Conservation (phyloP, 2,329 filamentous ascomycete species). For the Ceratocystis huliohia region DNA sequence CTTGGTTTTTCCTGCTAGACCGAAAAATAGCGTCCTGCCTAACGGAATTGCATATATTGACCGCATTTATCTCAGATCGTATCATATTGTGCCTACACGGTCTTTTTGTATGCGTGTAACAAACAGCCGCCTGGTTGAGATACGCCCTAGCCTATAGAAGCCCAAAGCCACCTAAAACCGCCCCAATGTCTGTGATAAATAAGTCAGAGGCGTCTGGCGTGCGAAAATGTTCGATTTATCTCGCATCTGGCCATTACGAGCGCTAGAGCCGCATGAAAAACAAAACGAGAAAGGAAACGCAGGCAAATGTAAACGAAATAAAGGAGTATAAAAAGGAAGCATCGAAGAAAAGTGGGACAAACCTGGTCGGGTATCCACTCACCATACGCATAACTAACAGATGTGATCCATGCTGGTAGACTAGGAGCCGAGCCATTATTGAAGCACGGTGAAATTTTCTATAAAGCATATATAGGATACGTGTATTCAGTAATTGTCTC, state of each 20-base stretch:
- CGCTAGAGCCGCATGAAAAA: not conserved
- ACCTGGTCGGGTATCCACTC: not conserved
- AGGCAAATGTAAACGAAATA: not conserved
- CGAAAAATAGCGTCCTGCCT: too few species aligned
- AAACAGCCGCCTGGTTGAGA: not conserved
- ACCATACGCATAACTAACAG: not conserved
- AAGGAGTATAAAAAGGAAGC: not conserved
- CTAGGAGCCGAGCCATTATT: not conserved
- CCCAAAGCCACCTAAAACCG: not conserved
- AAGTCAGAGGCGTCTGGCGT: slow-evolving; percentile 1
- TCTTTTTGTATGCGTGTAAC: slow-evolving; percentile 7
- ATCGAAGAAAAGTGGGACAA: not conserved
- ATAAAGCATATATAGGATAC: not conserved
- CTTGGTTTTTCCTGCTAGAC: not conserved
- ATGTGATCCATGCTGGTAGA: not conserved
- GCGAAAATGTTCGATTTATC: not conserved
- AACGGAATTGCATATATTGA: not conserved
- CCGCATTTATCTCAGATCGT: slow-evolving; percentile 1
- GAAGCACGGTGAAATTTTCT: not conserved
- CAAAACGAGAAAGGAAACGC: not conserved
- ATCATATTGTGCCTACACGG: not conserved
- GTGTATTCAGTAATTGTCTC: not conserved
- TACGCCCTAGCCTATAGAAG: not conserved
- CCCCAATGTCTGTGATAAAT: not conserved
- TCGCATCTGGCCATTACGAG: not conserved